These are phyloP conservation scores for Neurospora tetraspora DNA, from an alignment of 495 filamentous ascomycete species.

Conservation along the genomic window DNA sequence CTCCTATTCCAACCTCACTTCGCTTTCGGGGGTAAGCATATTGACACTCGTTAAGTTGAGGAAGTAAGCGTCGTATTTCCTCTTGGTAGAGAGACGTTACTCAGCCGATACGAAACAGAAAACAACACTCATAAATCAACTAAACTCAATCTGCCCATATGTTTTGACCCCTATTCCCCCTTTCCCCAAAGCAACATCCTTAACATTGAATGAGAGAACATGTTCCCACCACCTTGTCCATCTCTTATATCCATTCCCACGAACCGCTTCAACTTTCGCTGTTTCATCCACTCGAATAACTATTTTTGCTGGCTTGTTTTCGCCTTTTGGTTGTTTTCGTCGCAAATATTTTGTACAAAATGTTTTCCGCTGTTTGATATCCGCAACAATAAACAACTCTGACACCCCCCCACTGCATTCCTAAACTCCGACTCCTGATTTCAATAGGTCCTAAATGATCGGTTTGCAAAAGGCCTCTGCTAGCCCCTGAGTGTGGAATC, in stretches of 20 bases:
- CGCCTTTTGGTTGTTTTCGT: not conserved
- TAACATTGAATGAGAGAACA: not conserved
- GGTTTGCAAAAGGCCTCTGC: not conserved
- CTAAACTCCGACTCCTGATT: not conserved
- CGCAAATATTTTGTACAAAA: not conserved
- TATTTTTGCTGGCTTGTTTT: not conserved
- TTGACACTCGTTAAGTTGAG: not conserved
- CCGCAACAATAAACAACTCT: not conserved
- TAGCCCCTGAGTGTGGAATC: not conserved
- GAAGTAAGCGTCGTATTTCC: not conserved
- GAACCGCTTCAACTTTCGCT: not conserved
- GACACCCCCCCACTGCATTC: not conserved
- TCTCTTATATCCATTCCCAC: not conserved
- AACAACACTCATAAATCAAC: not conserved
- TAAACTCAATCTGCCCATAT: not conserved
- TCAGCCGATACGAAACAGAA: not conserved
- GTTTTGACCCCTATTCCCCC: not conserved
- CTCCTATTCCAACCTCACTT: not conserved
- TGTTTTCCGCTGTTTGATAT: not conserved
- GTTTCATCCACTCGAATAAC: not conserved
- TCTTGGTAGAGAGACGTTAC: not conserved
- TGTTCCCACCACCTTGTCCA: not conserved
- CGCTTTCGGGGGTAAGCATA: not conserved
- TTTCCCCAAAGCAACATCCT: not conserved
- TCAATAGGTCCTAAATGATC: not conserved